Evolutionary conservation across 2,329 filamentous ascomycete genomes (phyloP).

Genomic region (Aureobasidium sp.): DNA sequence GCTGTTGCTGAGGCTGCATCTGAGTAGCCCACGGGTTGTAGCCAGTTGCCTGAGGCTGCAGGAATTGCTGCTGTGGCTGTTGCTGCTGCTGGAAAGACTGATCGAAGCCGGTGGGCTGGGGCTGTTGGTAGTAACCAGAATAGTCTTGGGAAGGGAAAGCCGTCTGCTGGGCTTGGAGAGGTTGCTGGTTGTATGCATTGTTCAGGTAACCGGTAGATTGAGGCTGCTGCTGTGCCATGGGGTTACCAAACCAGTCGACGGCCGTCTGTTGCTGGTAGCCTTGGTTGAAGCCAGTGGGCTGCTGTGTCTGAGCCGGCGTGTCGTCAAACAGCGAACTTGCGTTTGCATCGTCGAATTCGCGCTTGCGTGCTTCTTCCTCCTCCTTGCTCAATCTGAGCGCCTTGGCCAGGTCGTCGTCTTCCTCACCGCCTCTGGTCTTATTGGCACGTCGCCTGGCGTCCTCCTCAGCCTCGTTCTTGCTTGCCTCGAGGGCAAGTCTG

Average conservation of each 20-base stretch:
- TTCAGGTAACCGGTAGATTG: slow-evolving; percentile 61
- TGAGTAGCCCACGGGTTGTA: slow-evolving; percentile 40
- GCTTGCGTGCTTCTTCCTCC: slow-evolving; percentile 80
- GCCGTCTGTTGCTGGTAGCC: slow-evolving; percentile 95
- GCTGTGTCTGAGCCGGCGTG: slow-evolving; percentile 51
- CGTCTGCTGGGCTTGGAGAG: slow-evolving; percentile 60
- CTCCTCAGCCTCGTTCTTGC: slow-evolving; percentile 90
- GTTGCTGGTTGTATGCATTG: slow-evolving; percentile 59
- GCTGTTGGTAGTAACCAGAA: slow-evolving; percentile 41
- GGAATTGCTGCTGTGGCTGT: slow-evolving; percentile 41
- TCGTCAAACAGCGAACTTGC: slow-evolving; percentile 85
- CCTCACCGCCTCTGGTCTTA: slow-evolving; percentile 27
- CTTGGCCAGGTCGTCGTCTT: slow-evolving; percentile 86
- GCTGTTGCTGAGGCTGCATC: slow-evolving; percentile 39
- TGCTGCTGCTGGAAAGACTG: slow-evolving; percentile 35
- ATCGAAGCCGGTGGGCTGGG: slow-evolving; percentile 63
- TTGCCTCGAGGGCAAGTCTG: slow-evolving; percentile 82
- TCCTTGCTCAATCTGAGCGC: slow-evolving; percentile 91
- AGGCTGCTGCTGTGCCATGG: slow-evolving; percentile 62
- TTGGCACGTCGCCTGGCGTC: slow-evolving; percentile 63
- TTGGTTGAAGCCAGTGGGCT: slow-evolving; percentile 85
- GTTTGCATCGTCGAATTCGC: slow-evolving; percentile 80
- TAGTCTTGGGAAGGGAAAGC: slow-evolving; percentile 54
- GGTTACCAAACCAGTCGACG: slow-evolving; percentile 96
- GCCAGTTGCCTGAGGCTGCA: slow-evolving; percentile 52